Percentiles rank a stretch among this genome's conserved stretches.
These are phyloP conservation scores for Angophora floribunda DNA, from an alignment of 345 rosid species.

Conservation along the genomic window DNA sequence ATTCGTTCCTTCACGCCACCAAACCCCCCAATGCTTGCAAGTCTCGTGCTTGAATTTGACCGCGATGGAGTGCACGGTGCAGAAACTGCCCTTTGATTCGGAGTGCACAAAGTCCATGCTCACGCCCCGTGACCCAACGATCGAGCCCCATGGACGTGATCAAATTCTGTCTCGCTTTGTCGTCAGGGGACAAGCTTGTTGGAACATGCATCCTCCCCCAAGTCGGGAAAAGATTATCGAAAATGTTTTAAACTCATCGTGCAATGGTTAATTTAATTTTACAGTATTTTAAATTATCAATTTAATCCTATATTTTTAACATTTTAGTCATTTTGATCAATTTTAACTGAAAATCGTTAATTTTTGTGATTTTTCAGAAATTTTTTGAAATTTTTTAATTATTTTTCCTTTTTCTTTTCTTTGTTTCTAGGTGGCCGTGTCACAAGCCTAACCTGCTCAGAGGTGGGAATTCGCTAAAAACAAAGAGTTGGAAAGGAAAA, in stretches of 20 bases:
- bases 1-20: background rate
- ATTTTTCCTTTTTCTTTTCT: background rate
- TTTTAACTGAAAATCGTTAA: background rate
- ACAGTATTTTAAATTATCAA: background rate
- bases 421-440: background rate
- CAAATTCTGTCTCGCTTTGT: background rate
- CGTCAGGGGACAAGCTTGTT: background rate
- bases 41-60: background rate
- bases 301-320: background rate
- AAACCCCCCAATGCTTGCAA: background rate
- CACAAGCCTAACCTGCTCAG: background rate
- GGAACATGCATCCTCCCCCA: background rate
- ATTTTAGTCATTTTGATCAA: background rate
- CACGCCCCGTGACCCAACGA: background rate
- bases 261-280: fast-evolving
- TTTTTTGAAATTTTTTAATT: background rate
- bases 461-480: background rate
- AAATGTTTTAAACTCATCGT: background rate
- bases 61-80: background rate
- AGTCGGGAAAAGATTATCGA: background rate
- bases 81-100: background rate
- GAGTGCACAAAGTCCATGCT: background rate
- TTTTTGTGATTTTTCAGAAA: background rate
- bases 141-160: background rate
- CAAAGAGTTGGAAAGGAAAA: background rate